phyloP scores from a whole-genome alignment of 2,329 filamentous ascomycete genomes.

The Exophiala alcalophila region DNA sequence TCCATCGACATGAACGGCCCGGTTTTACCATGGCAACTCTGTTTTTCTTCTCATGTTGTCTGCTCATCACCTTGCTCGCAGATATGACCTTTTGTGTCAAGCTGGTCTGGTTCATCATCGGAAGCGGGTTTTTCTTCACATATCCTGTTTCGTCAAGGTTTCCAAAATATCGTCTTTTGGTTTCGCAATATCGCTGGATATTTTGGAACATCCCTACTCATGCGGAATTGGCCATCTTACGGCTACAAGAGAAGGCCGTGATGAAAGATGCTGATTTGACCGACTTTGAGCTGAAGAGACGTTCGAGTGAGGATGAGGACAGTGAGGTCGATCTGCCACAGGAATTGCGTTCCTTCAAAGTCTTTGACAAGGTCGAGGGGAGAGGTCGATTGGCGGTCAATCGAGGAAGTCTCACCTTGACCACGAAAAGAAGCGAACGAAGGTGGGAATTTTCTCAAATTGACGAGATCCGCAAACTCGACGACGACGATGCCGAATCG shows the following conservation, averaged over 20 bases:
- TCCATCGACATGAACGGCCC: conserved; percentile 39
- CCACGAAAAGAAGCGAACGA: not conserved
- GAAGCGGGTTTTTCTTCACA: conserved; percentile 38
- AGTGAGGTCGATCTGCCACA: conserved; percentile 2
- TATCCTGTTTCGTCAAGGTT: conserved; percentile 37
- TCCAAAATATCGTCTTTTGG: conserved; percentile 38
- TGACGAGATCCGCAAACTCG: conserved; percentile 24
- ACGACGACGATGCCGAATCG: conserved; percentile 8
- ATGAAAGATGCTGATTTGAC: conserved; percentile 11
- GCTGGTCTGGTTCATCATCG: conserved; percentile 35
- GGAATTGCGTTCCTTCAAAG: conserved; percentile 6
- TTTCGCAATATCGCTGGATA: conserved; percentile 38
- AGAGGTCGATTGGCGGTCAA: conserved; percentile 8
- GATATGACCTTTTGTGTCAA: conserved; percentile 39
- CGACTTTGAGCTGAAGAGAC: conserved; percentile 11
- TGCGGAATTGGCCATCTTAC: conserved; percentile 25
- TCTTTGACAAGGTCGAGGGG: conserved; percentile 12
- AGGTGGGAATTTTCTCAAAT: conserved; percentile 14
- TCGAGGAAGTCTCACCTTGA: conserved; percentile 8
- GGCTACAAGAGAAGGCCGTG: conserved; percentile 24
- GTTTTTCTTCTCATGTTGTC: conserved; percentile 36
- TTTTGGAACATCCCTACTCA: conserved; percentile 42
- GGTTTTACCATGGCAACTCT: conserved; percentile 36
- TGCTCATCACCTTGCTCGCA: conserved; percentile 33
- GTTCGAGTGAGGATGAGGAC: not conserved